A percentile compares a stretch with the other conserved stretches of the same genome.
phyloP scores from a whole-genome alignment of 2,329 filamentous ascomycete species.

The Eutypella sp. region DNA sequence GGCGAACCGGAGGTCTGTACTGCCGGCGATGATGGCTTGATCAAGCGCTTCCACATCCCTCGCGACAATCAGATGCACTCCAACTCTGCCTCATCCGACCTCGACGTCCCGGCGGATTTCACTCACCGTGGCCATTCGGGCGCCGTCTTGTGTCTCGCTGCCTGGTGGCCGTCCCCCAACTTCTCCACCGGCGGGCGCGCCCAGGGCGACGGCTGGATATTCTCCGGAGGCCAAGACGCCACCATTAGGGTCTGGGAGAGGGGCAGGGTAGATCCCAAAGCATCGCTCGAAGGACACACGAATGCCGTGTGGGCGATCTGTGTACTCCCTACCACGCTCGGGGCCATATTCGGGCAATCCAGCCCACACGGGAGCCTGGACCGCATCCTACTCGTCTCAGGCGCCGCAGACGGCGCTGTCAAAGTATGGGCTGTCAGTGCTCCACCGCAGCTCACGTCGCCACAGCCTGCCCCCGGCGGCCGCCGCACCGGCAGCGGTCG shows the following conservation, averaged over 20 bases:
- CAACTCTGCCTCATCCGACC: constrained; percentile 60
- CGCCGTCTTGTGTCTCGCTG: constrained; percentile 78
- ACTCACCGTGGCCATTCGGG: constrained; percentile 94
- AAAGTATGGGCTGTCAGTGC: constrained; percentile 93
- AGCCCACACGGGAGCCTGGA: constrained; percentile 75
- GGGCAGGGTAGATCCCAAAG: constrained; percentile 89
- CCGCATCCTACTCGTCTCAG: constrained; percentile 83
- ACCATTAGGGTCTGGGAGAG: constrained; percentile 95
- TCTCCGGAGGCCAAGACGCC: constrained; percentile 91
- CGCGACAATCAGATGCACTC: constrained; percentile 59
- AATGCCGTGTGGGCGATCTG: constrained; percentile 96
- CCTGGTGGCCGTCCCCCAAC: constrained; percentile 81
- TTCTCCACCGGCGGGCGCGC: constrained; percentile 86
- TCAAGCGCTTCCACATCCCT: constrained; percentile 96
- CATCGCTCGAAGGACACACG: constrained; percentile 87
- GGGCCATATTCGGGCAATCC: constrained; percentile 71
- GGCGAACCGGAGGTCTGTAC: constrained; percentile 97
- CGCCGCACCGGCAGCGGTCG: constrained; percentile 62
- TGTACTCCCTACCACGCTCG: constrained; percentile 79
- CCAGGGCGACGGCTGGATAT: constrained; percentile 94
- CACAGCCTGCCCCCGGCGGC: constrained; percentile 59
- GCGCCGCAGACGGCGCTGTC: constrained; percentile 83
- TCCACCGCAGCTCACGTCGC: constrained; percentile 79
- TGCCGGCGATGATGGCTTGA: constrained; percentile 87
- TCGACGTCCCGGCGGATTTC: constrained; percentile 90